Evolutionary conservation across 2,329 filamentous ascomycete genomes (phyloP).

Genomic region (Xylaria sp.): DNA sequence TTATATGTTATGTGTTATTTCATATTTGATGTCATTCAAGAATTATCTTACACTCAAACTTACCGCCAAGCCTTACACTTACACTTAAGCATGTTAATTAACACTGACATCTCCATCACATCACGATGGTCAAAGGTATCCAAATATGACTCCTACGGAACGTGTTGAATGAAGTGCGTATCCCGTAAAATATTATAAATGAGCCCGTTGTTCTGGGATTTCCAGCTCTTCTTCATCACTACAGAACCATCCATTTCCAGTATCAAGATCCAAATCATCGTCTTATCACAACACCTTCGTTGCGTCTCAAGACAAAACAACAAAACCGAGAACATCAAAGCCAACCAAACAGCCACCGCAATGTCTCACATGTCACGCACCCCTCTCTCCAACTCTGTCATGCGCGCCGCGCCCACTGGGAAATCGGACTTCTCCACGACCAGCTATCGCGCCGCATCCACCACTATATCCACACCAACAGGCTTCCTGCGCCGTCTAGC

Average conservation of each 20-base stretch:
- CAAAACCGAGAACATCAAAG: background rate
- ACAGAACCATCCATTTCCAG: background rate
- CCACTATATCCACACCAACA: background rate
- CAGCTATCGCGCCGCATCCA: conserved; percentile 1
- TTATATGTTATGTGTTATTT: conserved; percentile 3
- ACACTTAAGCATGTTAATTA: conserved; percentile 26
- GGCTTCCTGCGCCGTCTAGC: conserved; percentile 17
- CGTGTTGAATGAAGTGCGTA: background rate
- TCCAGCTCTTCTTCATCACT: background rate
- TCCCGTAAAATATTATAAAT: conserved; percentile 4
- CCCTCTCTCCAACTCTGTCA: conserved; percentile 4
- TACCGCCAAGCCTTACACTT: conserved; percentile 31
- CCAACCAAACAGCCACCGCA: background rate
- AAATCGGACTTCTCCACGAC: conserved; percentile 8
- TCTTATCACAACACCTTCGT: background rate
- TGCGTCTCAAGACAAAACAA: background rate
- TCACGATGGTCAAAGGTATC: conserved; percentile 6
- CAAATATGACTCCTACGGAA: background rate
- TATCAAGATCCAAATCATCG: background rate
- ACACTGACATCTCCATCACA: background rate
- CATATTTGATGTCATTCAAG: background rate
- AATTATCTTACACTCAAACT: background rate
- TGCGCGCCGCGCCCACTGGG: background rate
- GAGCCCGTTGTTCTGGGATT: background rate
- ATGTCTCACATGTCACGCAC: conserved; percentile 8